Base-by-base conservation (phyloP, 768 basidiomycete species). In the Asterophora lycoperdoides region DNA sequence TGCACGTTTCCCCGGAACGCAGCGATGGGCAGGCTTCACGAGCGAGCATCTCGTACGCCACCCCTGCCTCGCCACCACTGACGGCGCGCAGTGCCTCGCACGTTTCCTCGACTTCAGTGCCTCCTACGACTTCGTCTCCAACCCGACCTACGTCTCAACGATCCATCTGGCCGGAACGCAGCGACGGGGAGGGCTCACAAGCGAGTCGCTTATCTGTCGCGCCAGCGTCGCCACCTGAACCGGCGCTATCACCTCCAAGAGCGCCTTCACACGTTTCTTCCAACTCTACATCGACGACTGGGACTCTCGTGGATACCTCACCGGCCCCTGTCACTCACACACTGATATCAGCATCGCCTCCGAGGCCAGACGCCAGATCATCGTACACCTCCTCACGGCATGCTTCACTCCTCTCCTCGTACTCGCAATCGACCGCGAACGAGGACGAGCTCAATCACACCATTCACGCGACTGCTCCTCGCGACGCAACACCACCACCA, bases 351-450 rank as follows among this genome's bases (percentile, higher is more conserved):
- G 13, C 30, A 17, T 29, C 33, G 14, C 34, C 41, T 44, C 44
- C 52, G 6, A 32, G 19, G 11, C 13, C n/a, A 1, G 15, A n/a
- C 4, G 2, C 14, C 18, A 20, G 48, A 23, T 5, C 38, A 2
- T 51, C 53, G 1, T 42, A 35, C 6, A 9, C 28, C 3, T 55
- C 54, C 1, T 50, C 49, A 10, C 20, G n/a, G 5, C 55, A 51
- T 33, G 30, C 20, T 3, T 56, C 55, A 2, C 15, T 51, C 5
- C 42, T 41, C 11, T 53, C 49, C 13, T 41, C 51, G 1, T 49
- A 52, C 37, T 56, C 55, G 2, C 48, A 53, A 17, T 41, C 34
- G 2, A 39, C 36, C 8, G 38, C 40, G 7, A 35, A 41, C 38
- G 29, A 29, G 2, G 43, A 48, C 13, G 46, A 44, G n/a, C 8